Evolutionary conservation across 2,329 filamentous ascomycete species (phyloP), one percentile per base, ranked within the genome.

Genomic region (Pseudogymnoascus sp.): DNA sequence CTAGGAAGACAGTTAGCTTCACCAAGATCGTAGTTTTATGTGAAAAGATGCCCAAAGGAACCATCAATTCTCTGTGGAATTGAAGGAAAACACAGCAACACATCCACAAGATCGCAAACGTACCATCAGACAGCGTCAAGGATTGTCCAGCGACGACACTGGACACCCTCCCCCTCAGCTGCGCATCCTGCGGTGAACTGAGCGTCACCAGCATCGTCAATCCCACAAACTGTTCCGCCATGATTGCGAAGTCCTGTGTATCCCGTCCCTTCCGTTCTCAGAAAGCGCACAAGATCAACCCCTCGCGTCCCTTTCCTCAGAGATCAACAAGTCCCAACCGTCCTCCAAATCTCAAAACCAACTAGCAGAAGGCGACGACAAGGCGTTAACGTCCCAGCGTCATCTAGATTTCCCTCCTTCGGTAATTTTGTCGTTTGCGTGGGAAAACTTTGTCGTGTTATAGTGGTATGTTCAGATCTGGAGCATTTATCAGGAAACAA

Each of bases 151-250:
- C 70, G 44, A 70, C 71, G 62, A 74, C 70, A n/a, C 70, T 68
- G 53, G 67, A 70, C 42, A 74, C 72, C 10, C 69, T 66, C 19
- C 73, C 73, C 63, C 68, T 66, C 53, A 74, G 60, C 65, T 73
- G 71, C n/a, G 71, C 70, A n/a, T 70, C 71, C 26, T 67, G 69
- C 29, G 73, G 73, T 31, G 66, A 68, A 42, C 66, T 72, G 50
- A 74, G 68, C 26, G 73, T 74, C 67, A 74, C 73, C 68, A 74
- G 64, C 72, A 74, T 74, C 62, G 71, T 72, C 64, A 74, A 70
- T 24, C 73, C 73, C 44, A 74, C 73, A 62, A 74, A 74, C 62
- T 70, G 68, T 63, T 70, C 70, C 64, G 70, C 70, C 72, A 73
- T 74, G 38, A 10, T 14, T 26, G 38, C 37, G 10, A 11, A 10